Evolutionary conservation across 1,139 yeast species (phyloP).

Genomic region (Blastobotrys serpentis): DNA sequence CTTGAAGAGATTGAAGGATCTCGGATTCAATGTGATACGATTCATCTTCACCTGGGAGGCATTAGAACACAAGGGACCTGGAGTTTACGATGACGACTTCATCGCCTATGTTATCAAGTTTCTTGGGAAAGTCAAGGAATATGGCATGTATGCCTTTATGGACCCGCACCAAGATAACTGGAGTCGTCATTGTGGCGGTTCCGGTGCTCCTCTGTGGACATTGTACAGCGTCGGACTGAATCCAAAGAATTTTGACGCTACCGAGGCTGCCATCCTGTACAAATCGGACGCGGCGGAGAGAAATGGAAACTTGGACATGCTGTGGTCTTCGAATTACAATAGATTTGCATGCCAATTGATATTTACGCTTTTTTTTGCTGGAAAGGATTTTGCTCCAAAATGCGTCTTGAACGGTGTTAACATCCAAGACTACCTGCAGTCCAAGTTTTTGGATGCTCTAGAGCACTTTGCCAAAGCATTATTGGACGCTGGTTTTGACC

Average conservation of each 20-base stretch:
- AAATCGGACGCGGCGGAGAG: slow-evolving; percentile 35
- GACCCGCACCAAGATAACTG: slow-evolving; percentile 94
- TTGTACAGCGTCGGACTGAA: slow-evolving; percentile 81
- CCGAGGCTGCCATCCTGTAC: slow-evolving; percentile 76
- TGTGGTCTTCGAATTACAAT: slow-evolving; percentile 85
- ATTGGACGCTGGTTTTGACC: slow-evolving; percentile 53
- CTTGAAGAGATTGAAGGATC: slow-evolving; percentile 60
- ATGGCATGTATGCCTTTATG: slow-evolving; percentile 73
- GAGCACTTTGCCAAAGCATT: slow-evolving; percentile 55
- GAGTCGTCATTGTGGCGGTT: slow-evolving; percentile 84
- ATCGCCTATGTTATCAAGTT: slow-evolving; percentile 66
- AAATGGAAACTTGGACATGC: slow-evolving; percentile 59
- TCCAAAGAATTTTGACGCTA: slow-evolving; percentile 58
- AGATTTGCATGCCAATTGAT: slow-evolving; percentile 73
- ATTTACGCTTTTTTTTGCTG: slow-evolving; percentile 84
- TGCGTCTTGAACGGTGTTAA: slow-evolving; percentile 67
- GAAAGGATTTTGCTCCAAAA: slow-evolving; percentile 65
- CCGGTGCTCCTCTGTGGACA: slow-evolving; percentile 95
- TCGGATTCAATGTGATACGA: slow-evolving; percentile 80
- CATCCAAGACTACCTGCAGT: slow-evolving; percentile 75
- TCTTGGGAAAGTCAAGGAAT: slow-evolving; percentile 53
- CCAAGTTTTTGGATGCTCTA: slow-evolving; percentile 58
- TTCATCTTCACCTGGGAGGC: slow-evolving; percentile 89
- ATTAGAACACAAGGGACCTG: slow-evolving; percentile 82
- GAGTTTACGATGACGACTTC: slow-evolving; percentile 75